Evolutionary conservation across 208 protist genomes (phyloP).

Genomic region (Herpetomonas tarakana): DNA sequence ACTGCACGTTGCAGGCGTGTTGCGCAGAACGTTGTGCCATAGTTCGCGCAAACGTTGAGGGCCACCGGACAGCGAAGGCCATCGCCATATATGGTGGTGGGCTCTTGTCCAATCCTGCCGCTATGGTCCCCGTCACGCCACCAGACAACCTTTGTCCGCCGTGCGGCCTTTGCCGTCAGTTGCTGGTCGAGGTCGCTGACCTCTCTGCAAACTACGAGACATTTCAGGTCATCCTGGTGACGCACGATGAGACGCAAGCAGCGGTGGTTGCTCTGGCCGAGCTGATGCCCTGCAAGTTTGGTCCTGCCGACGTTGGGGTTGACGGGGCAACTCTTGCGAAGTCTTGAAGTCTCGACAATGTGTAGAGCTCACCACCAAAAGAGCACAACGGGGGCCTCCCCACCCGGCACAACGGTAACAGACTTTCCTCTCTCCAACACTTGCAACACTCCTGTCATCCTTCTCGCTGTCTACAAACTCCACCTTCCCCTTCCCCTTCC

Average conservation of each 20-base stretch:
- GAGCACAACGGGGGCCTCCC: no score
- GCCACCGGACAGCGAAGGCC: slow-evolving; percentile 58
- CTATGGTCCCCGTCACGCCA: slow-evolving; percentile 16
- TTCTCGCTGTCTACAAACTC: no score
- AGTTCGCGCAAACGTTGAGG: slow-evolving; percentile 69
- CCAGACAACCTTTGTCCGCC: slow-evolving; percentile 52
- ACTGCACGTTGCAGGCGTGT: slow-evolving; percentile 70
- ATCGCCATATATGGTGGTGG: slow-evolving; percentile 72
- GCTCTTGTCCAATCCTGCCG: slow-evolving; percentile 7
- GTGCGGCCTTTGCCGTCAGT: slow-evolving; percentile 84
- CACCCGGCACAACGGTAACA: no score
- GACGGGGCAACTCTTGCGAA: slow-evolving; percentile 28
- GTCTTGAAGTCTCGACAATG: slow-evolving; percentile 2
- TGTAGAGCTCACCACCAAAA: background rate
- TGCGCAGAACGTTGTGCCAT: slow-evolving; percentile 88
- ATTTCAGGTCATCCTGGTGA: slow-evolving; percentile 70
- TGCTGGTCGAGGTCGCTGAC: slow-evolving; percentile 78
- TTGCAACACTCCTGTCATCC: no score
- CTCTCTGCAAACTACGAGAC: slow-evolving; percentile 58
- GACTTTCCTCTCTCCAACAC: no score
- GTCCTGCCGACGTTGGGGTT: slow-evolving; percentile 72
- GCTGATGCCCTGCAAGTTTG: slow-evolving; percentile 67
- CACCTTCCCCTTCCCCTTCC: no score
- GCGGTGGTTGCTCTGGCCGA: slow-evolving; percentile 61
- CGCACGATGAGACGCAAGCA: slow-evolving; percentile 36